Conservation (phyloP, 768 basidiomycete genomes). For the Collybia mongolica region DNA sequence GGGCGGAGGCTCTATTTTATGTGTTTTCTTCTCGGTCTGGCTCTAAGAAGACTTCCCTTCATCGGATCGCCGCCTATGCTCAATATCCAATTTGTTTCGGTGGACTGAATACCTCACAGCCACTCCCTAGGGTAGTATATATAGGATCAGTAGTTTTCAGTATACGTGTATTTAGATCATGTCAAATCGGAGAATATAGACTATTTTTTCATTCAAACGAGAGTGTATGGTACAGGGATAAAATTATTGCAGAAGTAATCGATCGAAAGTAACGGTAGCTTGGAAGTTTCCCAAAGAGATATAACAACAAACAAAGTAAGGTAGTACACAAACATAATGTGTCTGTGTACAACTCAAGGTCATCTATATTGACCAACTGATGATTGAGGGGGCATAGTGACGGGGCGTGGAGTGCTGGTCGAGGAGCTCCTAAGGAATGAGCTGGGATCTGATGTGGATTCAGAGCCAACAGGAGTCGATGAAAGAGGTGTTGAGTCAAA, state of each 20-base stretch:
- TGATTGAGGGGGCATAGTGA: conserved; percentile 5
- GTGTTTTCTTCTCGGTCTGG: conserved; percentile 19
- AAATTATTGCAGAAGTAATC: conserved; percentile 7
- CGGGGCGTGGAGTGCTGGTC: conserved; percentile 2
- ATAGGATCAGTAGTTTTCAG: background rate
- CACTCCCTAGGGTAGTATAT: background rate
- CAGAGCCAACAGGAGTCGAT: conserved; percentile 13
- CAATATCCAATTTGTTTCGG: conserved; percentile 19
- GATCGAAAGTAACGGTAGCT: background rate
- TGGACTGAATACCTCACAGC: conserved; percentile 4
- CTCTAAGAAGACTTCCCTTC: conserved; percentile 20
- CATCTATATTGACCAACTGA: conserved; percentile 5
- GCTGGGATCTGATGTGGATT: conserved; percentile 11
- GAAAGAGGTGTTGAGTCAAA: conserved; percentile 16
- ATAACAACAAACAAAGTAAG: background rate
- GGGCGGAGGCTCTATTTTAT: conserved; percentile 17
- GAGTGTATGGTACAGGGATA: conserved; percentile 11
- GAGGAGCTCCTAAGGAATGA: conserved; percentile 6
- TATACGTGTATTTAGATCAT: background rate
- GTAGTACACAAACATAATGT: background rate
- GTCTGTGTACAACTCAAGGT: background rate
- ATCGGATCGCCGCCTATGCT: conserved; percentile 21
- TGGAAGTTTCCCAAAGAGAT: background rate
- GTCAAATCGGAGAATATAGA: background rate
- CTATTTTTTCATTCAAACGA: conserved; percentile 1